Percentiles rank a stretch among this genome's conserved stretches.
Conservation (phyloP, 2,329 filamentous ascomycete genomes). For the Trichoderma pleuroti region DNA sequence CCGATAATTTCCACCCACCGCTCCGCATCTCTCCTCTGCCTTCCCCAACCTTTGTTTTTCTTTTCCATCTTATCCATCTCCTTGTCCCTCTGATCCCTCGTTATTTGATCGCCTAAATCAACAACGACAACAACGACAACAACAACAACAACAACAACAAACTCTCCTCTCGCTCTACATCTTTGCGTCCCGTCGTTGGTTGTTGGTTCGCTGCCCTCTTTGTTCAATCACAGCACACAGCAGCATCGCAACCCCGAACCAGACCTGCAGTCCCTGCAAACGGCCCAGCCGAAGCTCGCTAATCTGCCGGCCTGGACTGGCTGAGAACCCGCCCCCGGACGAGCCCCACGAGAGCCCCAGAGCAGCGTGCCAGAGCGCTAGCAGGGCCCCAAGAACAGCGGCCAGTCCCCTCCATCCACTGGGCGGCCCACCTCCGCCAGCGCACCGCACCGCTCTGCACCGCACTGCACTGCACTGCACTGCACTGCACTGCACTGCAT, state of each 20-base stretch:
- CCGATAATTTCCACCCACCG: not conserved
- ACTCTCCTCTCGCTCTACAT: not conserved
- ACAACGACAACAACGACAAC: too few species aligned
- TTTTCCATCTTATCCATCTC: not conserved
- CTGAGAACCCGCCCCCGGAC: slow-evolving; percentile 9
- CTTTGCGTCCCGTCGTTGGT: not conserved
- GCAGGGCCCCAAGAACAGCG: slow-evolving; percentile 8
- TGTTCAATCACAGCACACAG: not conserved
- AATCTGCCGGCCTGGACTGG: slow-evolving; percentile 18
- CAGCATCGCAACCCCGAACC: not conserved
- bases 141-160: not conserved
- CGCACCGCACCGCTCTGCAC: not conserved
- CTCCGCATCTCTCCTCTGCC: not conserved
- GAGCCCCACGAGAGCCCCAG: not conserved
- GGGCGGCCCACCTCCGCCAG: slow-evolving; percentile 7
- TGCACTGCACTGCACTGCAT: too few species aligned
- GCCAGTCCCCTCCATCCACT: not conserved
- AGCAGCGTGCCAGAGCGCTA: slow-evolving; percentile 2
- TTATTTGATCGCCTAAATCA: not conserved
- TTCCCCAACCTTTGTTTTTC: not conserved
- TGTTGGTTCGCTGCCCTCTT: not conserved
- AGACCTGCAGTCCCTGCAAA: not conserved
- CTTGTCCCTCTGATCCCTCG: not conserved
- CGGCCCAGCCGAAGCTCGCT: slow-evolving; percentile 21
- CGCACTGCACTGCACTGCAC: not conserved